A percentile compares a stretch with the other conserved stretches of the same genome.
phyloP scores from a whole-genome alignment of 495 filamentous ascomycete genomes.

The Parathielavia appendiculata region DNA sequence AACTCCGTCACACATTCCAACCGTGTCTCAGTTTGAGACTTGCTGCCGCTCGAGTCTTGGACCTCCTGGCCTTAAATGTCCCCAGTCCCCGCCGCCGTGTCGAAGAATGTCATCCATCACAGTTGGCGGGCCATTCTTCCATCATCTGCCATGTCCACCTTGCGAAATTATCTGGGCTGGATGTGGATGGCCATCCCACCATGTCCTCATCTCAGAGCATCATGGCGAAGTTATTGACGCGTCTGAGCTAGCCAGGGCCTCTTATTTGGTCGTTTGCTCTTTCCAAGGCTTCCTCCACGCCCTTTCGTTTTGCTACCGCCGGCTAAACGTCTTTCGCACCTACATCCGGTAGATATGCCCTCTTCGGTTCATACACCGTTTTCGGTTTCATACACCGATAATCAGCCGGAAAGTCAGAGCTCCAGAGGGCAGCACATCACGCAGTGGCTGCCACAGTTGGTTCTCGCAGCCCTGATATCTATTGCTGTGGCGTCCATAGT shows the following conservation, averaged over 20 bases:
- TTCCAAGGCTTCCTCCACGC: background rate
- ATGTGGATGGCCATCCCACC: background rate
- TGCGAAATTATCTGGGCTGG: background rate
- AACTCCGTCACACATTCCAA: background rate
- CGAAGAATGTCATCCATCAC: background rate
- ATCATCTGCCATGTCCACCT: background rate
- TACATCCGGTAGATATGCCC: background rate
- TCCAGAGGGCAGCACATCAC: background rate
- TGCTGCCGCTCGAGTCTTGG: background rate
- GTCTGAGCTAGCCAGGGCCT: background rate
- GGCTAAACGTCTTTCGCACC: too few species aligned
- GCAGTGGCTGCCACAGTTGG: conserved; percentile 12
- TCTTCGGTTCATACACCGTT: conserved; percentile 6
- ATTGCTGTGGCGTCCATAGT: conserved; percentile 10
- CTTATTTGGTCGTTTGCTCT: background rate
- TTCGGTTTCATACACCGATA: conserved; percentile 9
- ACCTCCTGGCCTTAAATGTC: background rate
- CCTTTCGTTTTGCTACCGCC: background rate
- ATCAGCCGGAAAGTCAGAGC: conserved; percentile 11
- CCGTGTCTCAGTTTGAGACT: background rate
- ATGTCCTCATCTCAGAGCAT: background rate
- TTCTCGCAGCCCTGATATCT: conserved; percentile 6
- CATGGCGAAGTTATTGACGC: background rate
- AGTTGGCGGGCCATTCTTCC: conserved; percentile 15
- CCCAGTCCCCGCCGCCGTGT: background rate